Base-by-base conservation (phyloP, 1,284 basidiomycete species). In the Heliocybe sulcata region DNA sequence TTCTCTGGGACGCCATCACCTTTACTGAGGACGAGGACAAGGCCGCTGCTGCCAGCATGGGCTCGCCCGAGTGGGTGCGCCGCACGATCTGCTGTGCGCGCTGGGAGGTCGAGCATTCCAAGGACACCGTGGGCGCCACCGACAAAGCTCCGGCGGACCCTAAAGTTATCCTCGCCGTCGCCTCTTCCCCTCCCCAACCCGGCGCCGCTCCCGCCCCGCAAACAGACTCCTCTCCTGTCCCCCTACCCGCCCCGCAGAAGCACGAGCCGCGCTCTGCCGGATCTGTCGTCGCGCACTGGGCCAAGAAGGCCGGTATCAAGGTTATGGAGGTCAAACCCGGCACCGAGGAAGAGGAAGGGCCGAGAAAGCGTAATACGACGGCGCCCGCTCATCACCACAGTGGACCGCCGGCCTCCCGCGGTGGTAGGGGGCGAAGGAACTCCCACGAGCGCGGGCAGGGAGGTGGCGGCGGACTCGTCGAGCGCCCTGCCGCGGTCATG, bases 21-120 rank as follows among this genome's bases (percentile, higher is more conserved):
- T 81, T 86, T 59, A 67, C 61, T 45, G 19, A 42, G 19, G 19
- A 16, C 38, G n/a, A 42, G 19, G 38, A 42, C 19, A 42, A 42
- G 19, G 38, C 58, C 35, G 33, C 57, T 25, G 61, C 68, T 3
- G 64, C 64, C 52, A 66, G 65, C 38, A 57, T 72, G 53, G 67
- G 69, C 12, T 82, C 85, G 11, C 89, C 89, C 8, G 88, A 91
- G 64, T 91, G 88, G 88, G 77, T 91, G 42, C 82, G 89, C 59
- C 77, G 87, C 56, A 88, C 85, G 23, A 83, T 91, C 58, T 91
- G 85, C 64, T 90, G 88, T 64, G 86, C 85, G 2, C 79, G 77
- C 27, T 91, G 84, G 84, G 87, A 89, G 65, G 67, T 77, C 48
- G 75, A 83, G 31, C 73, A 72, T 56, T 57, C 63, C 53, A 54